Percentiles rank a stretch among this genome's conserved stretches.
phyloP scores from a whole-genome alignment of 2,329 filamentous ascomycete species.

The Drechslera avenae region DNA sequence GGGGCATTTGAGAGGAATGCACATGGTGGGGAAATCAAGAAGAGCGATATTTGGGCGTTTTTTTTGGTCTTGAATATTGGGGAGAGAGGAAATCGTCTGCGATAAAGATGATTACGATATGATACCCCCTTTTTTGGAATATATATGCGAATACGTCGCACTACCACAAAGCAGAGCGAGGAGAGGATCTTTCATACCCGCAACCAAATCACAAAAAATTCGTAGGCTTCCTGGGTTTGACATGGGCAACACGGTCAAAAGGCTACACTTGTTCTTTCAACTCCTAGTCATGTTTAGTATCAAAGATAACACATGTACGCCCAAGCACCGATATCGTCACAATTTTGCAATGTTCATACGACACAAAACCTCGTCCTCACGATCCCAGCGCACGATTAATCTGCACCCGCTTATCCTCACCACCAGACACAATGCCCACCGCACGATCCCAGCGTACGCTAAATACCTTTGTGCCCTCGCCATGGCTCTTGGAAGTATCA shows the following conservation, averaged over 20 bases:
- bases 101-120: slow-evolving; percentile 13
- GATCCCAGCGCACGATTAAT: slow-evolving; percentile 64
- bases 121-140: slow-evolving; percentile 40
- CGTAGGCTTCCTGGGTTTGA: background rate
- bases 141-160: background rate
- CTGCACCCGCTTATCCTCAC: slow-evolving; percentile 94
- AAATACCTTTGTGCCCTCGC: slow-evolving; percentile 90
- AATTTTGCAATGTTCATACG: background rate
- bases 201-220: background rate
- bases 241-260: background rate
- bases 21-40: background rate
- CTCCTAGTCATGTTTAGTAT: slow-evolving; percentile 20
- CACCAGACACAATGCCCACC: slow-evolving; percentile 87
- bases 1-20: background rate
- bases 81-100: background rate
- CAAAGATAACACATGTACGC: slow-evolving; percentile 17
- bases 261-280: slow-evolving; percentile 9
- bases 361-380: background rate
- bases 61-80: background rate
- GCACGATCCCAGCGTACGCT: slow-evolving; percentile 82
- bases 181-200: background rate
- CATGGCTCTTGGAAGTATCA: slow-evolving; percentile 62
- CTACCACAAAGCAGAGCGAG: background rate
- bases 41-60: background rate
- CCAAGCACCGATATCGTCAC: slow-evolving; percentile 10